Base-by-base conservation (phyloP, 2,329 filamentous ascomycete species). In the Aspergillus ruber region DNA sequence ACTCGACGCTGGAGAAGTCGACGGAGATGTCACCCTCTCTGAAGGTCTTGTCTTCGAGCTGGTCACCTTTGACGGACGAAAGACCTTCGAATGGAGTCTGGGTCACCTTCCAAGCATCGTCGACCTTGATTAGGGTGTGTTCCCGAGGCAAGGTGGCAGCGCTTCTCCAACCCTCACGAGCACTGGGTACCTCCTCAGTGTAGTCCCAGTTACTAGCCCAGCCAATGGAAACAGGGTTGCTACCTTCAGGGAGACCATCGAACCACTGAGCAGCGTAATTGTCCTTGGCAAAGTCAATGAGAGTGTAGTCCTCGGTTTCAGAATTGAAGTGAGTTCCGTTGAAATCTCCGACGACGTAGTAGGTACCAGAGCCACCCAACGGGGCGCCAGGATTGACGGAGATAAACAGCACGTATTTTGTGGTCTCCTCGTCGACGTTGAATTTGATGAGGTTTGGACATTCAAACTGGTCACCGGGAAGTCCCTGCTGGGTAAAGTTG, bases 161-260 rank as follows among this genome's bases (percentile, higher is more conserved):
- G 44, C 72, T 73, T 17, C 78, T 70, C 73, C 77, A 83, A 23
- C 74, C 71, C 56, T 82, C 77, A 5, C 61, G 56, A 0, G 74
- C 78, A 0, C 79, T 82, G 0, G 80, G 80, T 0, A 81, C 77
- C 2, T 68, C 50, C 49, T 76, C 66, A 0, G 74, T 69, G 61
- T 84, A 83, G 58, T 83, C 73, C 75, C 79, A 82, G 52, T 83
- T 83, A 46, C 70, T 76, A 0, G 77, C 77, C 80, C 80, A 83
- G 8, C 72, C 75, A 4, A 83, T 71, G 35, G 68, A 75, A 45
- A 81, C 59, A 36, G 72, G 70, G 27, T 70, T 63, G 47, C 60
- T 56, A 6, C 57, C 67, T 2, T 66, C 65, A 0, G 73, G 59
- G 39, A 71, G 59, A 4, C 71, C 71, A 44, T 73, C 73, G 61